Conservation (phyloP, 2,329 filamentous ascomycete species). For the Dactylellina leptospora region DNA sequence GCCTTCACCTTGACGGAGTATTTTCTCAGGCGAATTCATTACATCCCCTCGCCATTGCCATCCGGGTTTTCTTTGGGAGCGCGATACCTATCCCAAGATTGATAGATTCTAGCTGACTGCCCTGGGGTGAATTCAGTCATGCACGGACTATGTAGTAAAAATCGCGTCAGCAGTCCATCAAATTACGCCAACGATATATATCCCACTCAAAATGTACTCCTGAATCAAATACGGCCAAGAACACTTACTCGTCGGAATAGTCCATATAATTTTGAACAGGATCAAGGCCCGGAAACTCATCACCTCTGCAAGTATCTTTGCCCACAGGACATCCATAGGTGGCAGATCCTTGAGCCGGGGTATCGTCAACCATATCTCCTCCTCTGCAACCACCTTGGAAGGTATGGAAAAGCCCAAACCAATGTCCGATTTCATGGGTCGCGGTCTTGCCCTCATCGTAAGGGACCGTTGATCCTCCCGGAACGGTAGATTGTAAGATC, state of each 20-base stretch:
- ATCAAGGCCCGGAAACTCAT: slow-evolving; percentile 55
- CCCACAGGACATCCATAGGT: slow-evolving; percentile 60
- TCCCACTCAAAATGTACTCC: too few relatives aligned
- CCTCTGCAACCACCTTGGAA: slow-evolving; percentile 62
- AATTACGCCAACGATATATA: too few relatives aligned
- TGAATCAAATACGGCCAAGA: too few relatives aligned
- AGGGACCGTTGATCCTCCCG: neutral
- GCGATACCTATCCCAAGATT: slow-evolving; percentile 58
- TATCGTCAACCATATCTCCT: slow-evolving; percentile 62
- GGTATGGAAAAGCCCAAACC: slow-evolving; percentile 64
- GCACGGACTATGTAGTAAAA: too few relatives aligned
- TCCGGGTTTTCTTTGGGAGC: too few relatives aligned
- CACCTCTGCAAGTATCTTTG: slow-evolving; percentile 58
- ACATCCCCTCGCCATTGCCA: too few relatives aligned
- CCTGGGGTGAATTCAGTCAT: slow-evolving; percentile 63
- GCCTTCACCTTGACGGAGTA: too few relatives aligned
- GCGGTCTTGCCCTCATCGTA: slow-evolving; percentile 12
- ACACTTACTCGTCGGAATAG: slow-evolving; percentile 63
- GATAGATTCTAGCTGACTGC: slow-evolving; percentile 62
- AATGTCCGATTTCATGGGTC: slow-evolving; percentile 62
- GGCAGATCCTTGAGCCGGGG: slow-evolving; percentile 60
- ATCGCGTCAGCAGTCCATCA: too few relatives aligned
- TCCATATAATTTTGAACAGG: slow-evolving; percentile 60
- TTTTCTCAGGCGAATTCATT: too few relatives aligned
- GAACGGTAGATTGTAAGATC: too few relatives aligned